phyloP scores from a whole-genome alignment of 2,329 filamentous ascomycete genomes.

The Botryotinia narcissicola region DNA sequence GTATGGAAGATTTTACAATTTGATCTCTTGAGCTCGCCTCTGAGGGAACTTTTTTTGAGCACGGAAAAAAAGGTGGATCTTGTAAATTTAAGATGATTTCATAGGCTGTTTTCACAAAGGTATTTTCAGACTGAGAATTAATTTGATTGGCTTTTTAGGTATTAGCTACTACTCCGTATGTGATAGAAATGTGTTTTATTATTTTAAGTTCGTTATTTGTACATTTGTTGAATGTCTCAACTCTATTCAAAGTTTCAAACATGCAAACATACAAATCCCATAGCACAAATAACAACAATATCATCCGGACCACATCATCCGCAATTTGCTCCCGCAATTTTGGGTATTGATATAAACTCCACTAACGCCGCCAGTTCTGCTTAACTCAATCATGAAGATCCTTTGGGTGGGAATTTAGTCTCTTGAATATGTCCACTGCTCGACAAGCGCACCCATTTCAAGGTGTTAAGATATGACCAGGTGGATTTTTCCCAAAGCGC shows the following conservation, averaged over 20 bases:
- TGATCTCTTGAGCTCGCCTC: constrained; percentile 8
- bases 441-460: constrained; percentile 75
- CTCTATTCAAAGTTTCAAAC: neutral
- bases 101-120: neutral
- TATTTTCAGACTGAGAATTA: neutral
- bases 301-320: neutral
- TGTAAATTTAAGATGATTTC: constrained; percentile 7
- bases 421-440: constrained; percentile 61
- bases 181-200: neutral
- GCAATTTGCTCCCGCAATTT: constrained; percentile 19
- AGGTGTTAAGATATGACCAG: constrained; percentile 74
- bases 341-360: constrained; percentile 25
- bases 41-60: constrained; percentile 22
- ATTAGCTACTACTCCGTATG: neutral
- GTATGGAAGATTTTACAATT: constrained; percentile 10
- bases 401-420: constrained; percentile 77
- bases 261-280: neutral
- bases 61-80: constrained; percentile 23
- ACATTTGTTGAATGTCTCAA: neutral
- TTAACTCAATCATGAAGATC: constrained; percentile 36
- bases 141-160: neutral
- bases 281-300: neutral
- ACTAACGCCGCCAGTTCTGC: constrained; percentile 20
- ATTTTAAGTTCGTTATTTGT: neutral
- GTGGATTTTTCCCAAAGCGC: constrained; percentile 80